Evolutionary conservation across 1,284 basidiomycete species (phyloP), one percentile per base, ranked within the genome.

Genomic region (Meira miltonrushii): DNA sequence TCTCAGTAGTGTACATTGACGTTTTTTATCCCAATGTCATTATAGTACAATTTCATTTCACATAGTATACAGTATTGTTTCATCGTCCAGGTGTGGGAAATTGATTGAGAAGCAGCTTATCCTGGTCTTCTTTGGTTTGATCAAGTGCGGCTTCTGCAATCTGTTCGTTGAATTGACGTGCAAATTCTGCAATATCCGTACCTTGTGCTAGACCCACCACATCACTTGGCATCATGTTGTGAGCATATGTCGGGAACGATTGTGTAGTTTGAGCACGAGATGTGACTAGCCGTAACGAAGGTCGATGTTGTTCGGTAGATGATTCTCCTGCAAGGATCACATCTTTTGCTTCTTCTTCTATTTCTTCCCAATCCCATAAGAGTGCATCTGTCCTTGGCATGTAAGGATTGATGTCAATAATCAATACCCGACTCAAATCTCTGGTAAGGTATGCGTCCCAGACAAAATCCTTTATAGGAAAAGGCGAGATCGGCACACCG

Each of bases 221-320:
- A 72, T 97, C 93, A 41, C 89, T 82, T 1, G 93, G 94, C 15
- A 94, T 83, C 88, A 94, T 94, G 75, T 95, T 96, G 71, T 89
- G 87, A 65, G 88, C 87, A 72, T 91, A 83, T 1, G 84, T 82
- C 7, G 66, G 65, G 38, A 52, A 39, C n/a, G 64, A 39, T 37
- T 63, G 62, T 13, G 55, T 44, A n/a, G 65, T 57, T 38, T 67
- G 62, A 0, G 65, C 58, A 21, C 57, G 50, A 2, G 56, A 57
- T 11, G 60, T 57, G 12, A 75, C 23, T 3, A 67, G 19, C 11
- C 68, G 64, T 21, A 70, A 54, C 40, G 37, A 41, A 6, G 19
- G 38, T 33, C 49, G 13, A 8, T 53, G 21, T n/a, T 53, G 21
- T 17, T 54, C 57, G 21, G 25, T 51, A 51, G 47, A 38, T 19